Percentiles rank a stretch among this genome's conserved stretches.
Evolutionary conservation across 2,329 filamentous ascomycete species (phyloP).

Genomic region (Hypoxylon sp.): DNA sequence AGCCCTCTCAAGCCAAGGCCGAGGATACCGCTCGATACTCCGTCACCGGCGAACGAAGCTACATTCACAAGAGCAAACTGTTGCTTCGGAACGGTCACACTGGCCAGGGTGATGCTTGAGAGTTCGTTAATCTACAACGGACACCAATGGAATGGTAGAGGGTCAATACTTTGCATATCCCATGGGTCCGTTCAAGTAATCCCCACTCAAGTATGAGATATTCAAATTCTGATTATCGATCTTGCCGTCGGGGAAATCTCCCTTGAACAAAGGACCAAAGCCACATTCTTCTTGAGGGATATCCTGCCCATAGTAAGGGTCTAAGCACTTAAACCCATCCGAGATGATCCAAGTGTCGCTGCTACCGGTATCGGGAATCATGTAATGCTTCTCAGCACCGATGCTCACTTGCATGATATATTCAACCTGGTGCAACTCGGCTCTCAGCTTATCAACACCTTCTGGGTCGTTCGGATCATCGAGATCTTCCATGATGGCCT

Average conservation of each 20-base stretch:
- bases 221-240: conserved; percentile 52
- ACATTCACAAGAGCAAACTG: conserved; percentile 53
- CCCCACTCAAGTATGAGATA: conserved; percentile 51
- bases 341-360: conserved; percentile 54
- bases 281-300: conserved; percentile 45
- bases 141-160: background rate
- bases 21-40: conserved; percentile 54
- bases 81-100: conserved; percentile 52
- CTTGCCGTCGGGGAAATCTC: conserved; percentile 52
- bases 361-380: conserved; percentile 54
- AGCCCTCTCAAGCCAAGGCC: conserved; percentile 54
- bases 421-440: conserved; percentile 49
- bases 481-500: conserved; percentile 22
- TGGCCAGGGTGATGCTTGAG: conserved; percentile 51
- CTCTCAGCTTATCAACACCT: conserved; percentile 44
- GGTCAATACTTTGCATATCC: conserved; percentile 52
- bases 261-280: conserved; percentile 52
- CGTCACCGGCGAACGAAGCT: conserved; percentile 53
- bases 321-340: conserved; percentile 50
- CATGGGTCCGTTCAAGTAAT: conserved; percentile 53
- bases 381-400: conserved; percentile 47
- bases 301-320: conserved; percentile 44
- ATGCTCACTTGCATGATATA: conserved; percentile 53
- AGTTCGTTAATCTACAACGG: background rate
- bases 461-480: conserved; percentile 35